Conservation (phyloP, 1,139 yeast species). For the Suhomyces wounanorum region DNA sequence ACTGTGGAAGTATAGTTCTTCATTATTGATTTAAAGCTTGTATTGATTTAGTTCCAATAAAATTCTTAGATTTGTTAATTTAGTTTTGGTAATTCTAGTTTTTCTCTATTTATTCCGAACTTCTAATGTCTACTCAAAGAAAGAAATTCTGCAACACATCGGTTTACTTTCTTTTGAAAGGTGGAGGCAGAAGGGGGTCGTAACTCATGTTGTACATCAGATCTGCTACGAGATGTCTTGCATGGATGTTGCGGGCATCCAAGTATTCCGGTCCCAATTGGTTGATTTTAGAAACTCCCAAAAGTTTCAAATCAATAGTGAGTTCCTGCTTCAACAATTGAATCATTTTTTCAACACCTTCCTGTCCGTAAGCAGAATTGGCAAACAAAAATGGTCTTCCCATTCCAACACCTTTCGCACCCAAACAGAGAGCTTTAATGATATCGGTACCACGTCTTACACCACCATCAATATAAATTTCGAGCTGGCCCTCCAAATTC, state of each 20-base stretch:
- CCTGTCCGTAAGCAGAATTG: slow-evolving; percentile 70
- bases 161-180: slow-evolving; percentile 10
- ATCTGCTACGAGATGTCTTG: slow-evolving; percentile 12
- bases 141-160: too few species aligned
- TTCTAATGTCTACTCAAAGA: too few species aligned
- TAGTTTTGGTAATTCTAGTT: neutral
- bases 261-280: slow-evolving; percentile 59
- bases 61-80: slow-evolving; percentile 1
- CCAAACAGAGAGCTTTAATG: slow-evolving; percentile 65
- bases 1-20: slow-evolving; percentile 1
- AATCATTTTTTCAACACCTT: slow-evolving; percentile 79
- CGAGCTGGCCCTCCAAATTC: slow-evolving; percentile 46
- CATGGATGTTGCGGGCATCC: slow-evolving; percentile 26
- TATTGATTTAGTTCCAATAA: slow-evolving; percentile 3
- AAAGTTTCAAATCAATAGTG: slow-evolving; percentile 82
- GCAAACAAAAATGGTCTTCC: slow-evolving; percentile 76
- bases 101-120: too few species aligned
- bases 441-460: slow-evolving; percentile 71
- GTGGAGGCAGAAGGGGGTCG: slow-evolving; percentile 18
- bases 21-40: neutral
- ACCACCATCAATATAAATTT: slow-evolving; percentile 65
- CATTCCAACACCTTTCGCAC: slow-evolving; percentile 72
- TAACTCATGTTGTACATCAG: slow-evolving; percentile 16
- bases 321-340: slow-evolving; percentile 79
- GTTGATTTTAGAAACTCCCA: slow-evolving; percentile 70